Evolutionary conservation across 106 monocot genomes (phyloP), one percentile per base, ranked within the genome.

Genomic region (Alisma plantagoaquatica): DNA sequence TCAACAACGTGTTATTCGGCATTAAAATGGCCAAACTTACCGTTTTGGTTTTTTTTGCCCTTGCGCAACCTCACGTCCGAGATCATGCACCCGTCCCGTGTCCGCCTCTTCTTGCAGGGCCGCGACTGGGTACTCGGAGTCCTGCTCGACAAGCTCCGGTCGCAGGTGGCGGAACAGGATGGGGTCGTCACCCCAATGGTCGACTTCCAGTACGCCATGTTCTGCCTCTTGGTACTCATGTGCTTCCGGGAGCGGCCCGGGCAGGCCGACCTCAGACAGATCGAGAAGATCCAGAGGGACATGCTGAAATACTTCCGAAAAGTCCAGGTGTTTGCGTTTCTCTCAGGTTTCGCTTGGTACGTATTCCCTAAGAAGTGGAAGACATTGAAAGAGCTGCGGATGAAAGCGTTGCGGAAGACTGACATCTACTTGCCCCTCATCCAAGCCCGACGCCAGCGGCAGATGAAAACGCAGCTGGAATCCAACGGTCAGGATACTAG

Each of bases 241-340:
- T 67, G 58, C 38, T 67, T 67, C 38, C 58, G 67, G 15, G 67
- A 59, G 31, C 57, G 51, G 15, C 46, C 59, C 18, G 38, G 51
- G 0, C 58, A 67, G 33, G 27, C 33, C 8, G n/a, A 24, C 11
- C 17, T 58, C 12, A 48, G 20, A 24, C 41, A 49, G 9, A 48
- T 67, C 14, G 38, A 48, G 46, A 1, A 3, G 2, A 31, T 49
- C 1, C 42, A 59, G 26, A 10, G 46, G 17, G 58, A 57, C 0
- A 12, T 67, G 18, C 9, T 67, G 4, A 8, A 26, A 24, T 17
- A 38, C 35, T 0, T 59, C n/a, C 3, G 11, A 7, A 49, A 48
- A 49, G 7, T 57, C 19, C 26, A 67, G 30, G 25, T 67, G 18
- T 58, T 67, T 17, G 6, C 11, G 6, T 38, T 33, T 27, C 4